Conservation (phyloP, 495 filamentous ascomycete species). For the Penicillium nucicola region DNA sequence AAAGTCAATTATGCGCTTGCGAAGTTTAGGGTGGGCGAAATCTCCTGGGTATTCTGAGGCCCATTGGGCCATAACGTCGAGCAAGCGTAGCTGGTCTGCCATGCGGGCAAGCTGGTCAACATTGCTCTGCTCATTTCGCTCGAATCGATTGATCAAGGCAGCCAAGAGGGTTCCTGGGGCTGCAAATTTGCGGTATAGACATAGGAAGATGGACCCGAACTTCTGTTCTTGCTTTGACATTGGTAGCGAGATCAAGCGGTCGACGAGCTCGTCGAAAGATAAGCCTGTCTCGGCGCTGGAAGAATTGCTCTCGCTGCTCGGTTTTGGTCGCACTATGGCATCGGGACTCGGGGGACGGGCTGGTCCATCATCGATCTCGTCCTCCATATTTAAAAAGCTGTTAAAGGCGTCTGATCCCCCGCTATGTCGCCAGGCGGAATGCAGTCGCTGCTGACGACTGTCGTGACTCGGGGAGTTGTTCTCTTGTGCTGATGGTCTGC, state of each 20-base stretch:
- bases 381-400: slow-evolving; percentile 47
- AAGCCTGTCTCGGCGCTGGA: slow-evolving; percentile 51
- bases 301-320: slow-evolving; percentile 33
- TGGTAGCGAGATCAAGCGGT: slow-evolving; percentile 74
- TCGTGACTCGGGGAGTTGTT: slow-evolving; percentile 31
- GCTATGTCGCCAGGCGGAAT: slow-evolving; percentile 41
- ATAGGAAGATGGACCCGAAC: slow-evolving; percentile 82
- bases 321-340: slow-evolving; percentile 29
- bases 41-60: slow-evolving; percentile 87
- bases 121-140: slow-evolving; percentile 60
- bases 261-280: slow-evolving; percentile 84
- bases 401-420: slow-evolving; percentile 42
- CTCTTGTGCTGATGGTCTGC: slow-evolving; percentile 28
- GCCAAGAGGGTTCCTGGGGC: slow-evolving; percentile 72
- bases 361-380: slow-evolving; percentile 37
- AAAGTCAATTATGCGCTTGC: slow-evolving; percentile 66
- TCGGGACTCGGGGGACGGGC: slow-evolving; percentile 30
- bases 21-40: slow-evolving; percentile 78
- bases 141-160: slow-evolving; percentile 71
- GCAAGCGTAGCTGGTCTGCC: slow-evolving; percentile 74
- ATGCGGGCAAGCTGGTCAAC: slow-evolving; percentile 64
- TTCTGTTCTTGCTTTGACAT: slow-evolving; percentile 84
- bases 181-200: slow-evolving; percentile 93
- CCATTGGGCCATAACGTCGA: slow-evolving; percentile 86
- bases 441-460: slow-evolving; percentile 32